Conservation (phyloP, 2,329 filamentous ascomycete species). For the Fusarium sp. region DNA sequence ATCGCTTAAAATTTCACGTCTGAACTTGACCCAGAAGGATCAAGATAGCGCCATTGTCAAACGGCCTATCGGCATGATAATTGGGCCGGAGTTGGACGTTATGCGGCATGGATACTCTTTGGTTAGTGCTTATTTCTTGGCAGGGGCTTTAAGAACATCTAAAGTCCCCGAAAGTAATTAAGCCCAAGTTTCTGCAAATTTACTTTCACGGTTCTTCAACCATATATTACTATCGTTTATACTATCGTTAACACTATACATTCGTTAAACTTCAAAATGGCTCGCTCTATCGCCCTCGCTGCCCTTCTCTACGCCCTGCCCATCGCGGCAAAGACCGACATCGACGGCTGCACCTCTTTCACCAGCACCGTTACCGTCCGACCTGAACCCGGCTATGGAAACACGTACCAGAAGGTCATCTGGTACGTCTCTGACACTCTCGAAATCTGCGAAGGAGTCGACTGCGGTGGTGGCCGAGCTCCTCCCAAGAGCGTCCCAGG, state of each 20-base stretch:
- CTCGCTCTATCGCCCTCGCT: constrained; percentile 1
- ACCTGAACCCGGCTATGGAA: constrained; percentile 2
- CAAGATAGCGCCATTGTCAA: neutral
- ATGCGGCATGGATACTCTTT: neutral
- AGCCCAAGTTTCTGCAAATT: neutral
- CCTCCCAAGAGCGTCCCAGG: constrained; percentile 2
- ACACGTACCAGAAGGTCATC: neutral
- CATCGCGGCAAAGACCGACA: constrained; percentile 1
- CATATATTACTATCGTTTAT: neutral
- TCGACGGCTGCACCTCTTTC: constrained; percentile 4
- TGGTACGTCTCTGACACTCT: constrained; percentile 1
- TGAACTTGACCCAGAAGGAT: neutral
- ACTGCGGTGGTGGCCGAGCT: constrained; percentile 8
- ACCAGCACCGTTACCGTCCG: constrained; percentile 1
- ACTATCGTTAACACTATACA: neutral
- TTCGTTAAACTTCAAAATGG: constrained; percentile 1
- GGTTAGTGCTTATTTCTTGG: neutral
- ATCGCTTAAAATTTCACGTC: neutral
- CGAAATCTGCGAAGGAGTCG: constrained; percentile 7
- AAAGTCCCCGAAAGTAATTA: neutral
- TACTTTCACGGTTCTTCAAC: neutral
- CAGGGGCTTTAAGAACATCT: neutral
- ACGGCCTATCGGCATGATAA: neutral
- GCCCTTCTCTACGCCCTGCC: neutral
- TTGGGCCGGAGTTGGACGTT: neutral